A percentile compares a stretch with the other conserved stretches of the same genome.
Evolutionary conservation across 2,329 filamentous ascomycete genomes (phyloP).

Genomic region (Colletotrichum tabaci): DNA sequence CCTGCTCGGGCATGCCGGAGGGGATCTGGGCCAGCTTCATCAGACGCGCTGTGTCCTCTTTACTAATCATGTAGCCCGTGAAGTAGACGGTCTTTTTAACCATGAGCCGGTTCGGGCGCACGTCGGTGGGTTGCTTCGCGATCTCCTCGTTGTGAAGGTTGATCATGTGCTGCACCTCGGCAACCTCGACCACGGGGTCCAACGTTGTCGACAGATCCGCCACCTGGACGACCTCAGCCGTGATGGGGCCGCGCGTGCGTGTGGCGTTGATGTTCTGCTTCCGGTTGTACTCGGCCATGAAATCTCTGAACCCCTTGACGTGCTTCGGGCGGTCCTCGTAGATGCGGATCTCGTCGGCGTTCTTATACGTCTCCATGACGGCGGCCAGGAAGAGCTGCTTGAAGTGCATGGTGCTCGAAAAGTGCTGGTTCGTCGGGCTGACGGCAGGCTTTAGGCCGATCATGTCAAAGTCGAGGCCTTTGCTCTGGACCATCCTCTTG

Average conservation of each 20-base stretch:
- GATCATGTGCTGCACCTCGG: slow-evolving; percentile 90
- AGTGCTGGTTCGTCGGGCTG: slow-evolving; percentile 84
- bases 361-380: slow-evolving; percentile 87
- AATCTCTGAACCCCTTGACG: slow-evolving; percentile 87
- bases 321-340: slow-evolving; percentile 79
- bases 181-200: slow-evolving; percentile 83
- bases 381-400: slow-evolving; percentile 88
- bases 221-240: slow-evolving; percentile 88
- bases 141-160: slow-evolving; percentile 84
- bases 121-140: slow-evolving; percentile 51
- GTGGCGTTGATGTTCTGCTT: slow-evolving; percentile 59
- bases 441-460: slow-evolving; percentile 88
- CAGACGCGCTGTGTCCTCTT: slow-evolving; percentile 80
- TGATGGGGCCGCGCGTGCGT: slow-evolving; percentile 74
- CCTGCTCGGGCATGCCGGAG: slow-evolving; percentile 72
- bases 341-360: slow-evolving; percentile 85
- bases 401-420: slow-evolving; percentile 89
- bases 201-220: slow-evolving; percentile 81
- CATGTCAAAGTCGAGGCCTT: slow-evolving; percentile 88
- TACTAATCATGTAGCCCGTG: slow-evolving; percentile 88
- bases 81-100: slow-evolving; percentile 93
- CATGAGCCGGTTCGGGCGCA: slow-evolving; percentile 65
- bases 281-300: slow-evolving; percentile 84
- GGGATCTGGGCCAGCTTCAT: slow-evolving; percentile 79
- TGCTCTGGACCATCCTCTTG: slow-evolving; percentile 84